A percentile compares a stretch with the other conserved stretches of the same genome.
Conservation (phyloP, 2,329 filamentous ascomycete species). For the Fusarium subtropicale region DNA sequence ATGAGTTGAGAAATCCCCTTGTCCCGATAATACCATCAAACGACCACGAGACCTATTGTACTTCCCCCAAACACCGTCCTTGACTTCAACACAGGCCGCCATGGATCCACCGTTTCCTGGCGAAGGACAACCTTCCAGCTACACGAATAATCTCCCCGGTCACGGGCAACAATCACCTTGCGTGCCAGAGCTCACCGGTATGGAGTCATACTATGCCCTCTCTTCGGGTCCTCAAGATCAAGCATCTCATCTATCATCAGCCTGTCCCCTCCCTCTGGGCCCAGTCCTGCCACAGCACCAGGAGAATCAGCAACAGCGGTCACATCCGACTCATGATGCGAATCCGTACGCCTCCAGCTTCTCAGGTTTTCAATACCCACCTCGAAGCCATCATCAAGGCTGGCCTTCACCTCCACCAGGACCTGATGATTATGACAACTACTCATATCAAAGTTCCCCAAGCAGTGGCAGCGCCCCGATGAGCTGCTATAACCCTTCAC, state of each 20-base stretch:
- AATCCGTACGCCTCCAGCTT: slow-evolving; percentile 41
- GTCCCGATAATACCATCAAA: slow-evolving; percentile 33
- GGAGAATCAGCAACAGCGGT: slow-evolving; percentile 28
- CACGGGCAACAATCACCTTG: slow-evolving; percentile 47
- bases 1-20: slow-evolving; percentile 34
- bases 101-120: slow-evolving; percentile 50
- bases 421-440: slow-evolving; percentile 54
- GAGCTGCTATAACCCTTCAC: slow-evolving; percentile 47
- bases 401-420: slow-evolving; percentile 55
- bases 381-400: slow-evolving; percentile 40
- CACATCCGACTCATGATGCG: slow-evolving; percentile 32
- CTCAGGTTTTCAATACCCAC: slow-evolving; percentile 41
- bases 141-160: slow-evolving; percentile 48
- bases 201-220: slow-evolving; percentile 43
- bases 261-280: slow-evolving; percentile 36
- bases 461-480: slow-evolving; percentile 40
- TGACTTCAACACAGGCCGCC: slow-evolving; percentile 28
- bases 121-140: slow-evolving; percentile 48
- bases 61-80: slow-evolving; percentile 29
- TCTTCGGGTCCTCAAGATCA: slow-evolving; percentile 41
- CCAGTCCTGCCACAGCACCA: slow-evolving; percentile 39
- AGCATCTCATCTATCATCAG: slow-evolving; percentile 41
- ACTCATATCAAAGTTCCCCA: slow-evolving; percentile 52
- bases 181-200: slow-evolving; percentile 44
- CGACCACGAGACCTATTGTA: slow-evolving; percentile 42